Evolutionary conservation across 371 early-diverging fungal genomes (phyloP).

Genomic region (Conidiobolus incongruus): DNA sequence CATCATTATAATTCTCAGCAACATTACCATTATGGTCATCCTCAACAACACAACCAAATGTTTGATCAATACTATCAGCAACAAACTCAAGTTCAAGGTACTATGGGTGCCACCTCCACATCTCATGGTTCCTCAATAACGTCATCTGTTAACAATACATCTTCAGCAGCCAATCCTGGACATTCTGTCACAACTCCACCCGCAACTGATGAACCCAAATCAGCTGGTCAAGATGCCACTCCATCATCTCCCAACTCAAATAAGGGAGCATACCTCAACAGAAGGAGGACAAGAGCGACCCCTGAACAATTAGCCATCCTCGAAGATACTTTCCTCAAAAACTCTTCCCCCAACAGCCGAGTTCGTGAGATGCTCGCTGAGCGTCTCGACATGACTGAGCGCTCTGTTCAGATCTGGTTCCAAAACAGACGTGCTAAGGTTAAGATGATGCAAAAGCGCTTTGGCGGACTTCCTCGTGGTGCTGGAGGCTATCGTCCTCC

Average conservation of each 20-base stretch:
- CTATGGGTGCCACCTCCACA: background rate
- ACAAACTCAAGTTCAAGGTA: background rate
- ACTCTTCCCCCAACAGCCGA: slow-evolving; percentile 42
- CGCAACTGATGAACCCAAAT: too few relatives aligned
- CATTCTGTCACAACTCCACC: too few relatives aligned
- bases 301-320: slow-evolving; percentile 39
- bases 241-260: background rate
- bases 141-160: background rate
- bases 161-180: background rate
- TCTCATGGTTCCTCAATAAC: background rate
- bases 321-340: slow-evolving; percentile 42
- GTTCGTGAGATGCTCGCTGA: slow-evolving; percentile 66
- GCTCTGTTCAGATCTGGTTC: slow-evolving; percentile 97
- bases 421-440: slow-evolving; percentile 94
- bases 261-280: background rate
- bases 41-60: background rate
- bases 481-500: background rate
- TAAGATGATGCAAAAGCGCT: slow-evolving; percentile 38
- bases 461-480: slow-evolving; percentile 23
- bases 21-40: background rate
- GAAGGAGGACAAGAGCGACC: slow-evolving; percentile 8
- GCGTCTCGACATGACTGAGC: slow-evolving; percentile 74
- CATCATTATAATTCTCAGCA: background rate
- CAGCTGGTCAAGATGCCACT: too few relatives aligned
- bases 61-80: background rate